A percentile compares a stretch with the other conserved stretches of the same genome.
Conservation (phyloP, 2,329 filamentous ascomycete species). For the Hirsutella minnesotensis region DNA sequence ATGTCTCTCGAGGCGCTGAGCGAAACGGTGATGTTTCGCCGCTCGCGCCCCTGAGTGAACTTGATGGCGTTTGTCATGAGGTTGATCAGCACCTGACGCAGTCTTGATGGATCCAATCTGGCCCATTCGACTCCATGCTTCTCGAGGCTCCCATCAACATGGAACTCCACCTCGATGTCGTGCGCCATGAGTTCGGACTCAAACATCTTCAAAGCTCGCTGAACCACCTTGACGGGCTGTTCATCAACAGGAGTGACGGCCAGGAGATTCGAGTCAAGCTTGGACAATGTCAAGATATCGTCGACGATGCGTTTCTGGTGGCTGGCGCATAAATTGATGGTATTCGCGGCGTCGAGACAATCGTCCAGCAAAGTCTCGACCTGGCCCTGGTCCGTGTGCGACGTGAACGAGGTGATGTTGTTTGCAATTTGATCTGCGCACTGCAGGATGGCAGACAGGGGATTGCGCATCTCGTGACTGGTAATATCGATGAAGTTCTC, state of each 20-base stretch:
- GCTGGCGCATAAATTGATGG: constrained; percentile 67
- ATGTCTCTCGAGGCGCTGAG: constrained; percentile 50
- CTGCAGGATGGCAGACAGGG: constrained; percentile 61
- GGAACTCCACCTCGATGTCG: constrained; percentile 59
- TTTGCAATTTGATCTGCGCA: constrained; percentile 61
- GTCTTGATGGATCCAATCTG: constrained; percentile 61
- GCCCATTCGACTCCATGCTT: constrained; percentile 58
- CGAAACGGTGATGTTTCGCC: constrained; percentile 48
- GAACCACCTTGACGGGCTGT: constrained; percentile 56
- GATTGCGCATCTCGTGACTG: constrained; percentile 67
- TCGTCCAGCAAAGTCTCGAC: constrained; percentile 37
- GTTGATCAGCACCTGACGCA: constrained; percentile 67
- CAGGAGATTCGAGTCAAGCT: constrained; percentile 59
- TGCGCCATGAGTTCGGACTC: constrained; percentile 63
- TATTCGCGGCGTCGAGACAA: constrained; percentile 66
- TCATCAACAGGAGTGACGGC: constrained; percentile 59
- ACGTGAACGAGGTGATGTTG: constrained; percentile 31
- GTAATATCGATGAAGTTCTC: constrained; percentile 66
- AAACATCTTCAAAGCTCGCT: constrained; percentile 65
- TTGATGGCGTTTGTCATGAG: constrained; percentile 58
- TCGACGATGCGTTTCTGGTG: constrained; percentile 66
- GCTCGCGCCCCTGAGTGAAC: constrained; percentile 49
- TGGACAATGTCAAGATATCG: constrained; percentile 54
- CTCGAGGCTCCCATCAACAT: constrained; percentile 55
- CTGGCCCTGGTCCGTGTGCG: constrained; percentile 25